Evolutionary conservation across 306 rosid genomes (phyloP), one percentile per base, ranked within the genome.

Genomic region (Vigna unguiculata): DNA sequence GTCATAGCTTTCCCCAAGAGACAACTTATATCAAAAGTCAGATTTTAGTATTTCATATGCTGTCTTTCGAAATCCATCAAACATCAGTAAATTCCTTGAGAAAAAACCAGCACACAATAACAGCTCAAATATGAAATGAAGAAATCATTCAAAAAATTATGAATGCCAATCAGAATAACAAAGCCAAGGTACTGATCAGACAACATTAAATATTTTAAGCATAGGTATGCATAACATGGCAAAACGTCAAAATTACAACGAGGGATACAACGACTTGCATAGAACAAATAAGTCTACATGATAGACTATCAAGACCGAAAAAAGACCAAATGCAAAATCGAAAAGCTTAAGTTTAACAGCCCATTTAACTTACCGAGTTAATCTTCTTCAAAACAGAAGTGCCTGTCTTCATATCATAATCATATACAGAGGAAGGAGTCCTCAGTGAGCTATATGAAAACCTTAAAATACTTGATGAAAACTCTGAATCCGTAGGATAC

Each of bases 381-480:
- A 84, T 88, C 91, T 89, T 94, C 90, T 94, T 94, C 86, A 89
- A 75, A 67, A 89, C 90, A 60, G 95, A 87, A 84, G 72, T 36
- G 22, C 86, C 89, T 2, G 87, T 67, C 78, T 85, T 86, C 98
- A 94, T 91, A 75, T 94, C 98, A 84, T 91, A 91, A 82, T 94
- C 97, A 76, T 94, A 94, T 24, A 85, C 88, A 58, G 98, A 87
- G 54, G 17, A 74, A 62, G 98, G 98, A 21, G 96, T 92, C 87
- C 78, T 94, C 93, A 92, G 57, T 69, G 97, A 94, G 86, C 97
- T 89, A 77, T 92, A 92, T 19, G 88, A 53, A 84, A 85, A 92
- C 73, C 95, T 88, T 73, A 94, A 85, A 83, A 94, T 78, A 75
- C 87, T 78, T 61, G 97, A 91, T 40, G 85, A 78, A 84, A 90